Evolutionary conservation across 805 yeast genomes (phyloP), one percentile per base, ranked within the genome.

Genomic region (Cyberlindnera xylosilytica): DNA sequence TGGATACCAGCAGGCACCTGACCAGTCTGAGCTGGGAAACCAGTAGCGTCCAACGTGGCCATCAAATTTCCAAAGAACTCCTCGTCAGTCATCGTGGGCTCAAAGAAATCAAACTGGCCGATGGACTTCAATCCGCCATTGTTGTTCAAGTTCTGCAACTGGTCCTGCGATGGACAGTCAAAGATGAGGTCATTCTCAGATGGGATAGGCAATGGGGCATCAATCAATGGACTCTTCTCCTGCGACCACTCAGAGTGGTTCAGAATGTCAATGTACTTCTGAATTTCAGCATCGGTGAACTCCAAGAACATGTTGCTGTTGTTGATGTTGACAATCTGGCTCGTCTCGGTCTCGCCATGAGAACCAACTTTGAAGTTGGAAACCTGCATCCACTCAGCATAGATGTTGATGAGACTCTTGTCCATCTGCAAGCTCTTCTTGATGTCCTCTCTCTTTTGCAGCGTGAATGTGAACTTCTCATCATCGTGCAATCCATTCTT

Each of bases 321-420:
- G 34, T 52, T 42, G 34, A 50, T 48, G 29, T 46, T 52, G 6
- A 52, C 42, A 15, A 49, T 39, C 1, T 45, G 42, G 11, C 29
- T 27, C n/a, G 34, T 34, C 16, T 42, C 46, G 11, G 36, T 19
- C 10, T 26, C 39, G 7, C 36, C 38, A 10, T 33, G 20, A 3
- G 16, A 30, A 16, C 17, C 20, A 19, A 11, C 13, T 7, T 19
- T 26, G 30, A 44, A 36, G 19, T 42, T 31, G 2, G 46, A 38
- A 2, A 41, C 41, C 19, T 47, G 49, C 42, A 50, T 50, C 57
- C 57, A 53, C 32, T 46, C 51, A 26, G 31, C 27, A 16, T 35
- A 19, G 7, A 43, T 32, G 20, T 36, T 46, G 16, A 53, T 20
- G n/a, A 50, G 15, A 20, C 50, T 37, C 22, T 38, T 38, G 15